Conservation (phyloP, 164 flowering plant species). For the Aristolochia contorta region DNA sequence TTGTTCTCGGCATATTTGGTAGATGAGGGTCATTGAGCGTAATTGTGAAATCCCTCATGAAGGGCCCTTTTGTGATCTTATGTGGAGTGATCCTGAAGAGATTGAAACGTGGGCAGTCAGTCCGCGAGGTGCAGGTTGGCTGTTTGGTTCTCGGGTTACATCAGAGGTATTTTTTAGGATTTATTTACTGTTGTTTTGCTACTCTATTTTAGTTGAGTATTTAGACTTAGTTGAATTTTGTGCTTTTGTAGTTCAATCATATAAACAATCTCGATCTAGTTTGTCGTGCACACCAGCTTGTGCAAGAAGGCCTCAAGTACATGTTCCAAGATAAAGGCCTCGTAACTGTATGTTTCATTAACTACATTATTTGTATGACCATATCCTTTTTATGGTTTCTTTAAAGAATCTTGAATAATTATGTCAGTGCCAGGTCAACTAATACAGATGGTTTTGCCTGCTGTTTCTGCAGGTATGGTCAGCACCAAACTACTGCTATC, state of each 20-base stretch:
- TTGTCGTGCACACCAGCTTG: conserved; percentile 99
- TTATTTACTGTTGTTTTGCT: background rate
- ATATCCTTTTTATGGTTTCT: no score
- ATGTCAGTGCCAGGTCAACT: background rate
- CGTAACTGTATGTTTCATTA: conserved; percentile 66
- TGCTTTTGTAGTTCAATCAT: conserved; percentile 72
- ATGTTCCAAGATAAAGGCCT: conserved; percentile 99
- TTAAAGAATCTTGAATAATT: no score
- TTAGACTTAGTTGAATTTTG: background rate
- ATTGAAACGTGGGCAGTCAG: conserved; percentile 99
- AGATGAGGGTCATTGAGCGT: conserved; percentile 89
- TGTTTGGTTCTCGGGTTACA: conserved; percentile 96
- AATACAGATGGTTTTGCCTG: conserved; percentile 2
- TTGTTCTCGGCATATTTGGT: conserved; percentile 6
- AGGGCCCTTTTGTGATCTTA: conserved; percentile 98
- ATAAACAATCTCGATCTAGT: conserved; percentile 92
- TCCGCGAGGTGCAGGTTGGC: conserved; percentile 99
- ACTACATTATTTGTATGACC: background rate
- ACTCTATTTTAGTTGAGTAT: background rate
- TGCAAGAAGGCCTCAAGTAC: conserved; percentile 97
- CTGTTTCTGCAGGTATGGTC: conserved; percentile 79
- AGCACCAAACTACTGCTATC: conserved; percentile 95
- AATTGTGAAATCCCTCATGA: conserved; percentile 99
- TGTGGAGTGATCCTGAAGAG: conserved; percentile 99
- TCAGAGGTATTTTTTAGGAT: conserved; percentile 56